Base-by-base conservation (phyloP, 805 yeast genomes). In the Saccharomycopsis oosterbeekiorum region DNA sequence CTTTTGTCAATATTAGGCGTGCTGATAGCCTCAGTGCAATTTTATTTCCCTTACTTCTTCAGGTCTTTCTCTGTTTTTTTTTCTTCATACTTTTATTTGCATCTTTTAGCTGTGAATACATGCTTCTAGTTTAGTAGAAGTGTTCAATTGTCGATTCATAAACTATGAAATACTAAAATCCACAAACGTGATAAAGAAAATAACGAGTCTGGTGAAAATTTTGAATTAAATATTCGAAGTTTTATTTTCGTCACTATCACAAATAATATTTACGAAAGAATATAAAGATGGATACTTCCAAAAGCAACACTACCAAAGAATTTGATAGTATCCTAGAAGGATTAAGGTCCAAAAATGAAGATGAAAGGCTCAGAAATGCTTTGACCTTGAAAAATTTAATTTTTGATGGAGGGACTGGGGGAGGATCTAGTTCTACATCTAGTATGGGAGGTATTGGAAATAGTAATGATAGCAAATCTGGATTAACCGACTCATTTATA, bases 351-450 rank as follows among this genome's bases (percentile, higher is more conserved):
- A 55, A 50, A 43, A 63, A 59, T 40, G 56, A 54, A 21, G 63
- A 60, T 24, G 64, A 60, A 50, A 55, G 51, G 21, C 40, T 58
- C 10, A 42, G 65, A 21, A 40, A 58, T 55, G 65, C 65, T 5
- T 26, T 63, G 10, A 55, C 60, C 2, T 47, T 63, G 11, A 63
- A 63, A 50, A 59, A 55, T 21, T 21, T 61, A 9, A 36, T 63
- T 36, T 63, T 61, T 43, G 63, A 57, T 21, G 60, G 62, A 17
- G 60, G 61, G 12, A 42, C 61, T 3, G 59, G 26, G 6, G 53
- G 53, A 19, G 53, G 53, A 24, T 47, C 53, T 24, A 47, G 29
- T 24, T 47, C 53, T 36, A 34, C 14, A 21, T 47, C 53, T 21
- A 15, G 15, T 24, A 21, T 47, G 53, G 39, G 24, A n/a, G 24